Percentiles rank a stretch among this genome's conserved stretches.
These are phyloP conservation scores for Xeromyces bisporus DNA, from an alignment of 495 filamentous ascomycete species.

Conservation along the genomic window DNA sequence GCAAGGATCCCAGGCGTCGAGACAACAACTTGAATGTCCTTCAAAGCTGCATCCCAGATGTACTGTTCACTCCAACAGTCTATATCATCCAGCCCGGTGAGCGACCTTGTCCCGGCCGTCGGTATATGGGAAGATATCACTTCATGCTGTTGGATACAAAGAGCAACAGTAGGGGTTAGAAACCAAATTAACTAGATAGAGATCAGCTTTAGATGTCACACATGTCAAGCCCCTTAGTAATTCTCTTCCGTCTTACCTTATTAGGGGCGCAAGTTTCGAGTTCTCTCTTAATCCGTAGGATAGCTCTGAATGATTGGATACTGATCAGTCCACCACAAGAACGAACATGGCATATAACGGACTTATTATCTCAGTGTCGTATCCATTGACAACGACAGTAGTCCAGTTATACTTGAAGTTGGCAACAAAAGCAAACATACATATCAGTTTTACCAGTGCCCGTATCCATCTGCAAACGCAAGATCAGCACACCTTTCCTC, in stretches of 20 bases:
- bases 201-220: no score
- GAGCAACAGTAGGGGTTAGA: constrained; percentile 56
- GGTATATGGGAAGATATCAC: constrained; percentile 47
- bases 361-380: no score
- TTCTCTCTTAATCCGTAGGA: constrained; percentile 59
- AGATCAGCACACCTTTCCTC: background rate
- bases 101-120: constrained; percentile 39
- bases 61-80: constrained; percentile 57
- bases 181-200: constrained; percentile 68
- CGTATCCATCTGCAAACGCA: constrained; percentile 59
- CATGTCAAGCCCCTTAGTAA: background rate
- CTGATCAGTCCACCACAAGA: background rate
- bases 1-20: constrained; percentile 63
- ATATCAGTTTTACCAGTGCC: constrained; percentile 86
- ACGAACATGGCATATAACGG: no score
- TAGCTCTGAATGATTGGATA: constrained; percentile 34
- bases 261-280: constrained; percentile 42
- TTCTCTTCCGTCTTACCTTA: constrained; percentile 36
- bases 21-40: constrained; percentile 52
- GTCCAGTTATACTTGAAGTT: no score
- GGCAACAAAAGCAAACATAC: constrained; percentile 37
- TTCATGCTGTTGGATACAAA: constrained; percentile 56
- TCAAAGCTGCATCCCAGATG: constrained; percentile 58
- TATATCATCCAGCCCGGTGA: constrained; percentile 53
- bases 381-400: no score